Evolutionary conservation across 306 rosid genomes (phyloP).

Genomic region (Fragaria ananassa): DNA sequence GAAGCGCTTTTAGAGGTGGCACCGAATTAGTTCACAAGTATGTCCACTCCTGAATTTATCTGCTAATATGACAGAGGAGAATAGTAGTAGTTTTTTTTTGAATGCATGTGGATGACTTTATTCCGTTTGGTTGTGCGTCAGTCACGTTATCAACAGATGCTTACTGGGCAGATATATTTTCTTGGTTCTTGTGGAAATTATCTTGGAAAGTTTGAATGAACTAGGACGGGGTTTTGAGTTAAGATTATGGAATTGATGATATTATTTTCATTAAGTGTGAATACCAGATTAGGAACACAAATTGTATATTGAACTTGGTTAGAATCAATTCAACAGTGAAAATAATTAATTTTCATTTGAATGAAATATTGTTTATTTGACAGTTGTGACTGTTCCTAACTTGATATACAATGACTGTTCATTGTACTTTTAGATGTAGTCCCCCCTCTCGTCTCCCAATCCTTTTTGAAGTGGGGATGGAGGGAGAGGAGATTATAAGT

Average conservation of each 20-base stretch:
- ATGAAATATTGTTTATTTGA: not conserved
- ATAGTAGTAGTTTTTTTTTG: not conserved
- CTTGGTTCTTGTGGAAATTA: not conserved
- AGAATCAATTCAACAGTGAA: not conserved
- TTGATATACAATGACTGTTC: not conserved
- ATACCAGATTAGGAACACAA: not conserved
- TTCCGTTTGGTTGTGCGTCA: conserved; percentile 12
- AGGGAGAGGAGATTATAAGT: not conserved
- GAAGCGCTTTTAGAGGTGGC: conserved; percentile 88
- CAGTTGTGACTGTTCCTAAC: not conserved
- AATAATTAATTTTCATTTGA: not conserved
- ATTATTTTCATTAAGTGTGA: not conserved
- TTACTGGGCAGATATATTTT: not conserved
- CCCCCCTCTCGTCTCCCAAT: not conserved
- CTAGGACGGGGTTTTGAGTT: no score
- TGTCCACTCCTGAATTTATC: conserved; percentile 18
- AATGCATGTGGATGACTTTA: not conserved
- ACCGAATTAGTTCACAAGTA: conserved; percentile 73
- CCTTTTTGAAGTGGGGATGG: not conserved
- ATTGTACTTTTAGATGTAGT: not conserved
- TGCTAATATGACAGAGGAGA: not conserved
- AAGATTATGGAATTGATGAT: not conserved
- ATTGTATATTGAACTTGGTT: not conserved
- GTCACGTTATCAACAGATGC: conserved; percentile 6
- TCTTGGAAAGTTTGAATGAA: not conserved